Evolutionary conservation across 768 basidiomycete species (phyloP).

Genomic region (Russula abietina): DNA sequence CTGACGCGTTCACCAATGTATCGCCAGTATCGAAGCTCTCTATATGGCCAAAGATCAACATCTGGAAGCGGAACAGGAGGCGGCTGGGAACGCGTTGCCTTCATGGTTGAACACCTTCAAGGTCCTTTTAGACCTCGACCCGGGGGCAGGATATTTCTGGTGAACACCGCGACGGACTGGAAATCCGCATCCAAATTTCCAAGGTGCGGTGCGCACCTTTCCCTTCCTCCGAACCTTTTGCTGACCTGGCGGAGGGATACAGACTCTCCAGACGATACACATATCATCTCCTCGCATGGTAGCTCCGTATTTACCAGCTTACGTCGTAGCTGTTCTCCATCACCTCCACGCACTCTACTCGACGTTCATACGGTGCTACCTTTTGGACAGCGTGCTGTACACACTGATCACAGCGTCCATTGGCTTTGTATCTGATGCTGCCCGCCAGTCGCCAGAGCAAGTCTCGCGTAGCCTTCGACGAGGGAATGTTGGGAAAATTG

Average conservation of each 20-base stretch:
- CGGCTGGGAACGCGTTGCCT: slow-evolving; percentile 72
- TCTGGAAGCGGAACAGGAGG: slow-evolving; percentile 79
- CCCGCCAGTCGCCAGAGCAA: slow-evolving; percentile 61
- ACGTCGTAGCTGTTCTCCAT: too few relatives aligned
- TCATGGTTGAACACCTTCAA: too few relatives aligned
- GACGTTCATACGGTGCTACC: slow-evolving; percentile 55
- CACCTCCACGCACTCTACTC: too few relatives aligned
- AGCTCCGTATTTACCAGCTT: too few relatives aligned
- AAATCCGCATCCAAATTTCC: too few relatives aligned
- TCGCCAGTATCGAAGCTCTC: slow-evolving; percentile 81
- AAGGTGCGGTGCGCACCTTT: too few relatives aligned
- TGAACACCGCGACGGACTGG: too few relatives aligned
- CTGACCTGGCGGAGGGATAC: too few relatives aligned
- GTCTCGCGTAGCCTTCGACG: slow-evolving; percentile 57
- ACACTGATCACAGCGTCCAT: slow-evolving; percentile 73
- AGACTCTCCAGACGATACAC: slow-evolving; percentile 78
- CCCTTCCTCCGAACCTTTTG: too few relatives aligned
- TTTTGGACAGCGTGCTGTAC: slow-evolving; percentile 53
- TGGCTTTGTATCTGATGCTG: slow-evolving; percentile 68
- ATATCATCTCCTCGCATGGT: slow-evolving; percentile 77
- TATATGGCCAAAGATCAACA: too few relatives aligned
- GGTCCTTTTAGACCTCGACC: too few relatives aligned
- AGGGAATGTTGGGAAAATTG: slow-evolving; percentile 43
- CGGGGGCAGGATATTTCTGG: too few relatives aligned
- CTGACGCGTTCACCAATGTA: slow-evolving; percentile 86